Evolutionary conservation across 1,139 yeast species (phyloP).

Genomic region (Lodderomyces oxycetoniae): DNA sequence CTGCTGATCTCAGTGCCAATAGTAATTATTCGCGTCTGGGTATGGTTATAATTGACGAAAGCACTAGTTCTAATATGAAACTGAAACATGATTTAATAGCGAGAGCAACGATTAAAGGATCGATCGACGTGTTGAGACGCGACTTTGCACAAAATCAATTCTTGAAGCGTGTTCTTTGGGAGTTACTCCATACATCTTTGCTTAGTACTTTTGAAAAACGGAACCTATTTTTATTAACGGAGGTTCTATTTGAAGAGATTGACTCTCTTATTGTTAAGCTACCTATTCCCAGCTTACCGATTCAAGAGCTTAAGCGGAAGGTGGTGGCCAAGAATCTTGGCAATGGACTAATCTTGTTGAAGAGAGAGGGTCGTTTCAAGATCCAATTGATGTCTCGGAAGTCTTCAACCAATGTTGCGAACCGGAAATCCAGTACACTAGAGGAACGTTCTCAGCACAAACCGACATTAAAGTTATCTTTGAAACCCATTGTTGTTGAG

Average conservation of each 20-base stretch:
- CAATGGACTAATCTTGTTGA: constrained; percentile 41
- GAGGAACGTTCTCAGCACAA: constrained; percentile 1
- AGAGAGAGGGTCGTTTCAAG: constrained; percentile 43
- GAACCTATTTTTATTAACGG: constrained; percentile 58
- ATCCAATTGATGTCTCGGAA: constrained; percentile 33
- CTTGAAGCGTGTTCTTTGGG: constrained; percentile 61
- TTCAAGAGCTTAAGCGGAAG: constrained; percentile 51
- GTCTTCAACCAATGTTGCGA: constrained; percentile 6
- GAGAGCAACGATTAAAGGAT: constrained; percentile 51
- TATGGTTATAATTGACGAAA: constrained; percentile 47
- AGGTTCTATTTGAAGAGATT: constrained; percentile 60
- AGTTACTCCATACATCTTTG: constrained; percentile 57
- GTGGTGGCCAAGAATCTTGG: constrained; percentile 54
- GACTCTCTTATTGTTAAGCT: constrained; percentile 59
- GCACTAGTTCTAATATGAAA: constrained; percentile 38
- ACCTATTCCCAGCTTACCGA: constrained; percentile 53
- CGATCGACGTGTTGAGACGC: constrained; percentile 61
- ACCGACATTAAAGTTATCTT: constrained; percentile 16
- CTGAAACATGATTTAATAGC: constrained; percentile 43
- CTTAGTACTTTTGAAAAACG: constrained; percentile 59
- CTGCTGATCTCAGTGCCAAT: constrained; percentile 15
- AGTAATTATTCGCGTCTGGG: neutral
- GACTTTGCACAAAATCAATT: constrained; percentile 64
- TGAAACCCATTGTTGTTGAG: no score
- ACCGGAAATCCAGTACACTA: constrained; percentile 6